A percentile compares a stretch with the other conserved stretches of the same genome.
Conservation (phyloP, 768 basidiomycete species). For the Leccinum rimulosum region DNA sequence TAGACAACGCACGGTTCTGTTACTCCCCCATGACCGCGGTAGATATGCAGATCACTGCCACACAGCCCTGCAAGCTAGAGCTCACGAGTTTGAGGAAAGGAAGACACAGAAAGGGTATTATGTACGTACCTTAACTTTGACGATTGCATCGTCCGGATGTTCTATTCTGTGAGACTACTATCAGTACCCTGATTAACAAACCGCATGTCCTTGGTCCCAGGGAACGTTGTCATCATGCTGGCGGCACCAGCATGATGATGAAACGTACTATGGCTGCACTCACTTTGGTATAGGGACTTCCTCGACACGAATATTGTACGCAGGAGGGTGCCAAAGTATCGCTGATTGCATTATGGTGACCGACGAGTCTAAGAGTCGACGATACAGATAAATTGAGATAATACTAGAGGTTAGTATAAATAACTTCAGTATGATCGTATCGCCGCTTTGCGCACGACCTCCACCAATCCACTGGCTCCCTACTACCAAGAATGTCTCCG, state of each 20-base stretch:
- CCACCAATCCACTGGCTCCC: too few species aligned
- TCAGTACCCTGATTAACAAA: not conserved
- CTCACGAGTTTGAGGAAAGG: not conserved
- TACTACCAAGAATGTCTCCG: too few species aligned
- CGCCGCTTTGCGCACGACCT: not conserved
- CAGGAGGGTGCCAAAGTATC: conserved; percentile 64
- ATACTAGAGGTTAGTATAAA: not conserved
- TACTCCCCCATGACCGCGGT: conserved; percentile 59
- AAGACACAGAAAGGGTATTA: not conserved
- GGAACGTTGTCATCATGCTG: not conserved
- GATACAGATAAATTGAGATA: too few species aligned
- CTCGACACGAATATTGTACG: conserved; percentile 72
- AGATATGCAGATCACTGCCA: conserved; percentile 74
- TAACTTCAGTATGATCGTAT: not conserved
- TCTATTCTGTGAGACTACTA: conserved; percentile 46
- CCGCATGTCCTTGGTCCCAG: not conserved
- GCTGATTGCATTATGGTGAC: conserved; percentile 18
- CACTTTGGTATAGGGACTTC: conserved; percentile 51
- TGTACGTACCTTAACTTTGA: conserved; percentile 61
- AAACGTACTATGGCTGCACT: conserved; percentile 23
- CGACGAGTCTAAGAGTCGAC: too few species aligned
- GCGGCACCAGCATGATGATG: not conserved
- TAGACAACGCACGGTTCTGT: conserved; percentile 45
- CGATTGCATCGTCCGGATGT: conserved; percentile 74
- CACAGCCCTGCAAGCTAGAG: conserved; percentile 63